A percentile compares a stretch with the other conserved stretches of the same genome.
Evolutionary conservation across 2,329 filamentous ascomycete genomes (phyloP).

Genomic region (Cryphonectria parasitica): DNA sequence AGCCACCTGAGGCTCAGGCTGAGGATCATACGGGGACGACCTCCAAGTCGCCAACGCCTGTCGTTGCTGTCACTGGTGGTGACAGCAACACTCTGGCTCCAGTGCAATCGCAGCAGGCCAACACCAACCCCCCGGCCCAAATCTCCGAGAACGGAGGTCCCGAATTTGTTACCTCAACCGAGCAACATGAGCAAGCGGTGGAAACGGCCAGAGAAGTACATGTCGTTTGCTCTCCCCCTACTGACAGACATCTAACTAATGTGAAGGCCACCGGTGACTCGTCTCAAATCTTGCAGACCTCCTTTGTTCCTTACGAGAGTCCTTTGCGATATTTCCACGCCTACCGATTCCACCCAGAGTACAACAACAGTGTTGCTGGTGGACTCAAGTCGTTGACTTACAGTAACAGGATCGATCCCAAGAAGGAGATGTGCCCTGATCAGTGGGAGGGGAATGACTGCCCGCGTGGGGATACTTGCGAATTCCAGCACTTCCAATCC

Average conservation of each 20-base stretch:
- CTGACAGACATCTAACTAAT: conserved; percentile 31
- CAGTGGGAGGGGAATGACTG: conserved; percentile 74
- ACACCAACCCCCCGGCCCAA: conserved; percentile 33
- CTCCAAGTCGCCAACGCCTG: conserved; percentile 32
- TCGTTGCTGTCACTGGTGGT: conserved; percentile 31
- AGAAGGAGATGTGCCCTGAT: conserved; percentile 74
- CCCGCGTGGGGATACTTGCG: conserved; percentile 70
- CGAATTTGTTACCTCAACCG: conserved; percentile 30
- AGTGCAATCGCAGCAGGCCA: neutral
- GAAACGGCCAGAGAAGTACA: conserved; percentile 49
- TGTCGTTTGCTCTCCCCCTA: conserved; percentile 34
- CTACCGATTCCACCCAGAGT: conserved; percentile 87
- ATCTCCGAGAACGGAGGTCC: conserved; percentile 39
- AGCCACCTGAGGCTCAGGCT: conserved; percentile 52
- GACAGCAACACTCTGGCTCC: neutral
- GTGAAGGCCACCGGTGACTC: conserved; percentile 30
- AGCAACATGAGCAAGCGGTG: conserved; percentile 34
- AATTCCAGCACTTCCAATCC: conserved; percentile 77
- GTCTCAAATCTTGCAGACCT: conserved; percentile 23
- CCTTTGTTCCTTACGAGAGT: conserved; percentile 71
- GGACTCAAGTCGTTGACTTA: conserved; percentile 91
- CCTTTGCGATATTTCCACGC: conserved; percentile 82
- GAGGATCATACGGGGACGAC: conserved; percentile 30
- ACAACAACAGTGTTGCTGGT: conserved; percentile 67
- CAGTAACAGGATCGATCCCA: conserved; percentile 84